Base-by-base conservation (phyloP, 2,329 filamentous ascomycete species). In the Ophiostoma triangulosporum region DNA sequence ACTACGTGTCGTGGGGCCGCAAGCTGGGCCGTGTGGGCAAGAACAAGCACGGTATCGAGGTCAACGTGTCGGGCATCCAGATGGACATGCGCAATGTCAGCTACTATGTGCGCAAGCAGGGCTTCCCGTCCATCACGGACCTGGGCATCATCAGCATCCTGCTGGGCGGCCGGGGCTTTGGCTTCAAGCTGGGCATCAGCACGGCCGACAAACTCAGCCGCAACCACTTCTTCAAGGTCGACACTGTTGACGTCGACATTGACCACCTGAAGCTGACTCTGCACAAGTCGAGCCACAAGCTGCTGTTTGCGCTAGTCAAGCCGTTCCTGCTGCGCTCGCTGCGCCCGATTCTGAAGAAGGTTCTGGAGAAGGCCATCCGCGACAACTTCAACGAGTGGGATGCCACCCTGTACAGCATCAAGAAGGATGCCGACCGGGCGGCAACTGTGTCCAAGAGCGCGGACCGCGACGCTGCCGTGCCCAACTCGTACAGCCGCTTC, bases 1-100 rank as follows among this genome's bases (percentile, higher is more conserved):
- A 97, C 73, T 94, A 93, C 73, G 88, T 90, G 79, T 83, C 87
- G 60, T 95, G 86, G 83, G 93, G 91, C 35, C 88, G 93, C 65
- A 96, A 94, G 81, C 84, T 83, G 66, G 76, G 89, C 62, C 95
- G 93, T 80, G 84, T 83, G 65, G 76, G 78, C 75, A 88, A 84
- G 74, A 84, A 81, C 68, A 84, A 87, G 69, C 90, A 95, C 69
- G 74, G 76, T 2, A 63, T 91, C 60, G 88, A 93, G 74, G 75
- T 97, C 58, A 85, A 88, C 57, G 85, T 93, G 3, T 85, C 87
- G 24, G 91, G 93, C 52, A 77, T 98, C 38, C 93, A 98, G 73
- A 89, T 91, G 74, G 93, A 98, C 61, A 75, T 97, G 45, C 80
- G 78, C 59, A 88, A 95, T 64, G 88, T 98, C 58, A 88, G 86